Conservation (phyloP, 169 alveolate species). For the Perkinsus olseni region DNA sequence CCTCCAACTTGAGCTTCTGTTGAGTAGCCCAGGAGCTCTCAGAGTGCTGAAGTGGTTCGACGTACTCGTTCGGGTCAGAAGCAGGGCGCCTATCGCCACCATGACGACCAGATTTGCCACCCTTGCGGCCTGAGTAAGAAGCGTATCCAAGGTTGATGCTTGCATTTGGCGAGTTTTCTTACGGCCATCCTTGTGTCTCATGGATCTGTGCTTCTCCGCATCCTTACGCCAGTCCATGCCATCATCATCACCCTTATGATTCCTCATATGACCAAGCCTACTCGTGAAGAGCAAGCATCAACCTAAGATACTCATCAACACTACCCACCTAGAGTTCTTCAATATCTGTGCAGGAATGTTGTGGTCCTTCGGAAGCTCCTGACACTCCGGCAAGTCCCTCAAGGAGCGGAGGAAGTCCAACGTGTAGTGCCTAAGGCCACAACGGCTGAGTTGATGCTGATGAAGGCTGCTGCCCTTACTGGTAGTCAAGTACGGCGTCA, state of each 20-base stretch:
- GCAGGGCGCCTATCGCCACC: background rate
- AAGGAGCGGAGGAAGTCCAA: background rate
- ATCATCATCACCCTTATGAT: background rate
- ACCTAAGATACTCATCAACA: no score
- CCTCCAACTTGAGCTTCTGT: background rate
- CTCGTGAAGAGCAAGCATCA: background rate
- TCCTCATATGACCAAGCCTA: background rate
- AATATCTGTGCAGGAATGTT: background rate
- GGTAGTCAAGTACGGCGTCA: background rate
- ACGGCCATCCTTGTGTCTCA: background rate
- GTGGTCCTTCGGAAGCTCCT: background rate
- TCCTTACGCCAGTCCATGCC: background rate
- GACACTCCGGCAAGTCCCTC: background rate
- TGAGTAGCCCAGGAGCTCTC: background rate
- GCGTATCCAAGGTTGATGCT: background rate
- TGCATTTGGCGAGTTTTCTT: background rate
- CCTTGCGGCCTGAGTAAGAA: background rate
- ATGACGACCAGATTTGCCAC: background rate
- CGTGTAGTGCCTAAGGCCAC: background rate
- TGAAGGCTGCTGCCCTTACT: background rate
- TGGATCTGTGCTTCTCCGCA: background rate
- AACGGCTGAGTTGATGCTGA: no score
- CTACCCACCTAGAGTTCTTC: background rate
- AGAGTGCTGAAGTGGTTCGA: background rate
- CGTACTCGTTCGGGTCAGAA: background rate